Evolutionary conservation across 768 basidiomycete genomes (phyloP).

Genomic region (Hysterangium stoloniferum): DNA sequence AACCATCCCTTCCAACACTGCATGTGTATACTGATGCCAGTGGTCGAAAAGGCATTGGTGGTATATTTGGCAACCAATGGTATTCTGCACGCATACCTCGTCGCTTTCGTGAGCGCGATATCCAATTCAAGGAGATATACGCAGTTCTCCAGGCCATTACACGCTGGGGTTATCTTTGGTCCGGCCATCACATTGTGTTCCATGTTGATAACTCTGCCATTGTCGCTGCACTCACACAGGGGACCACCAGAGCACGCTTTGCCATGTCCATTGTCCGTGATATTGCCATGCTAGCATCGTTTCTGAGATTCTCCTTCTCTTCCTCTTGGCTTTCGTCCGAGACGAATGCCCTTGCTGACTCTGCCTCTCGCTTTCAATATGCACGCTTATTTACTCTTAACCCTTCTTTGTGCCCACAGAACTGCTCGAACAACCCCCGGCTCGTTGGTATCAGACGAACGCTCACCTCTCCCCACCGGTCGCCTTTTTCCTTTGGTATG

Average conservation of each 20-base stretch:
- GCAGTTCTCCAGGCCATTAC: conserved; percentile 25
- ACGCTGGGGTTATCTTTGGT: conserved; percentile 23
- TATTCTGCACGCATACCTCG: conserved; percentile 21
- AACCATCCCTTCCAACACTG: conserved; percentile 8
- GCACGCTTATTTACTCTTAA: conserved; percentile 19
- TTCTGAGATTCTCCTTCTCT: conserved; percentile 14
- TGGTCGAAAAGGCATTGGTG: conserved; percentile 23
- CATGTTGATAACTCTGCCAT: conserved; percentile 26
- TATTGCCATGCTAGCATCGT: conserved; percentile 14
- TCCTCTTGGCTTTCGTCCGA: conserved; percentile 15
- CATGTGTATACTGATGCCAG: conserved; percentile 28
- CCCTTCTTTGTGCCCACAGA: conserved; percentile 19
- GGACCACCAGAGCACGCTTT: neutral
- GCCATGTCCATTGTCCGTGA: conserved; percentile 16
- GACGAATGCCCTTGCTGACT: conserved; percentile 16
- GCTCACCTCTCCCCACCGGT: conserved; percentile 13
- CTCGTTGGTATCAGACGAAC: conserved; percentile 16
- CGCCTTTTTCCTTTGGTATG: conserved; percentile 27
- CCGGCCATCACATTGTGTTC: conserved; percentile 22
- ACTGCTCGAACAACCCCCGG: conserved; percentile 16
- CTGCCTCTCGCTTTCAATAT: conserved; percentile 18
- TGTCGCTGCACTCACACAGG: no score
- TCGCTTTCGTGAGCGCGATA: conserved; percentile 20
- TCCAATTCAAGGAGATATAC: conserved; percentile 25
- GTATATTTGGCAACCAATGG: conserved; percentile 19